phyloP scores from a whole-genome alignment of 139 green algal species.

The Auxenochlorella pyrenoidosa region DNA sequence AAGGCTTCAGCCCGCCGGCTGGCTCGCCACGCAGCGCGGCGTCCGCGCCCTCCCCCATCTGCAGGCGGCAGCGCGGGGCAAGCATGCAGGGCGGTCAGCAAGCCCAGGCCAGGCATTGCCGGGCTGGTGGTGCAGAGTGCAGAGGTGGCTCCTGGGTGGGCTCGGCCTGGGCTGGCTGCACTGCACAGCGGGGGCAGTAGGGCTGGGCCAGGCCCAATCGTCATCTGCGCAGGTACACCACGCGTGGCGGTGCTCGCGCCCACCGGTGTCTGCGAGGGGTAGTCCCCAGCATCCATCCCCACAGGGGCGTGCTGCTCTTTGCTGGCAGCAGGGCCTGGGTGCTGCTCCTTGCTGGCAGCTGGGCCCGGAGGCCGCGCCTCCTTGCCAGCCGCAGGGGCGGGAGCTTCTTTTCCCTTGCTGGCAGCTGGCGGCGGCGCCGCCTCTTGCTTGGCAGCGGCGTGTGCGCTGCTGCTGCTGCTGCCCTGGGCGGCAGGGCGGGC shows the following conservation, averaged over 20 bases:
- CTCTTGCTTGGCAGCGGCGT: neutral
- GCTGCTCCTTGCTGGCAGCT: neutral
- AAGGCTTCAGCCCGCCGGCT: constrained; percentile 18
- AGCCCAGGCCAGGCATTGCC: neutral
- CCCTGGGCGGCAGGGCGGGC: neutral
- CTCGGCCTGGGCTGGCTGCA: neutral
- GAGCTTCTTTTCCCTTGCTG: neutral
- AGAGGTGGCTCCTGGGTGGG: neutral
- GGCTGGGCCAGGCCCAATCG: neutral
- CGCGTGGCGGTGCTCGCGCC: neutral
- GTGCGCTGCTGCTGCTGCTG: neutral
- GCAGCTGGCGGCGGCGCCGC: neutral
- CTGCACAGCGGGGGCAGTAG: neutral
- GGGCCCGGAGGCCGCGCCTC: neutral
- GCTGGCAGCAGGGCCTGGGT: neutral
- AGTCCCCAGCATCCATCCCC: neutral
- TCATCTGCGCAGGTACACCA: too few species aligned
- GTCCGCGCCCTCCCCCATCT: constrained; percentile 12
- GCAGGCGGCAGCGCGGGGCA: neutral
- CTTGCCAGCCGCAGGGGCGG: neutral
- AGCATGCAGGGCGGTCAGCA: neutral
- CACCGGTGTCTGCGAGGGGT: constrained; percentile 30
- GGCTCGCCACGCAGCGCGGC: neutral
- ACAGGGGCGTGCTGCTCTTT: constrained; percentile 6
- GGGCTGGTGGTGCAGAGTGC: neutral